Evolutionary conservation across 2,329 filamentous ascomycete genomes (phyloP).

Genomic region (Sclerotinia nivalis): DNA sequence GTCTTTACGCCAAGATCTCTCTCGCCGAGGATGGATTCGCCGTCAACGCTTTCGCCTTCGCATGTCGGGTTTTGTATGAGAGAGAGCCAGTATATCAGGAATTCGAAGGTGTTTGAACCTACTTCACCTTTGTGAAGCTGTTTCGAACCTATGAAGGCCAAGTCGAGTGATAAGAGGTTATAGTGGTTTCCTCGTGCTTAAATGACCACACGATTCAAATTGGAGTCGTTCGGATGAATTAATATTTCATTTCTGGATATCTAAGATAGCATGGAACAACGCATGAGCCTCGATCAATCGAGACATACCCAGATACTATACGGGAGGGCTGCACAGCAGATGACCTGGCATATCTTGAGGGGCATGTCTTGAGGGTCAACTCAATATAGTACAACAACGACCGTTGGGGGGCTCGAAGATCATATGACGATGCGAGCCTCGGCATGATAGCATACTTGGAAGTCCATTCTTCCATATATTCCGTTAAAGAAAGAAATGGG

Average conservation of each 20-base stretch:
- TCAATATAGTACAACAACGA: too few species aligned
- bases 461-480: too few species aligned
- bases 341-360: too few species aligned
- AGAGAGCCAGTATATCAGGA: not conserved
- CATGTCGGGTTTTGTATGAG: slow-evolving; percentile 2
- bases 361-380: too few species aligned
- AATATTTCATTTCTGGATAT: not conserved
- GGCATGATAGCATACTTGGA: too few species aligned
- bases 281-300: not conserved
- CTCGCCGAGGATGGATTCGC: not conserved
- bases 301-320: not conserved
- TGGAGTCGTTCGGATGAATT: not conserved
- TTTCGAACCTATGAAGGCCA: not conserved
- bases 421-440: too few species aligned
- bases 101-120: not conserved
- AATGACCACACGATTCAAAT: accelerated
- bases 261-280: not conserved
- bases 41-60: not conserved
- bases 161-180: not conserved
- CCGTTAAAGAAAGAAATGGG: too few species aligned
- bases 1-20: not conserved
- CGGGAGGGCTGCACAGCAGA: too few species aligned
- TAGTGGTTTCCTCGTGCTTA: not conserved
- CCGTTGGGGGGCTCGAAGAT: too few species aligned
- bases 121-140: not conserved